Conservation (phyloP, 2,329 filamentous ascomycete species). For the Xylaria sp. region DNA sequence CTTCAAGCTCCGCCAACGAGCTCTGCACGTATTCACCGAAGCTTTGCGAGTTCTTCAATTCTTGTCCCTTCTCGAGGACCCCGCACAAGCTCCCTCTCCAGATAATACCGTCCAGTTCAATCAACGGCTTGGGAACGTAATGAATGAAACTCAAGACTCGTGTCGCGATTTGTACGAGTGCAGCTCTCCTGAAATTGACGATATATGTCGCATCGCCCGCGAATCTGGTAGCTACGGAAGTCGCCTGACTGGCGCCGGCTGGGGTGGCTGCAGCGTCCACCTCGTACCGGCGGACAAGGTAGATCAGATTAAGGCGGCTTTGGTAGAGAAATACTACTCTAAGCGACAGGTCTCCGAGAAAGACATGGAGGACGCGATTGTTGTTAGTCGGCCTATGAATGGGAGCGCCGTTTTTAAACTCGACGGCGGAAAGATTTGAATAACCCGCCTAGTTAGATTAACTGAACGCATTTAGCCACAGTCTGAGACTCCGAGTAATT, state of each 20-base stretch:
- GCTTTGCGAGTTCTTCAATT: slow-evolving; percentile 87
- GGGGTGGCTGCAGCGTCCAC: slow-evolving; percentile 97
- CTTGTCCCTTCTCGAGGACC: slow-evolving; percentile 76
- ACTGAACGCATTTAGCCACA: background rate
- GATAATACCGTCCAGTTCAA: slow-evolving; percentile 71
- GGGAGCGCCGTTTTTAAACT: slow-evolving; percentile 67
- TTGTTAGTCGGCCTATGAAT: slow-evolving; percentile 87
- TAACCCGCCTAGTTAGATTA: background rate
- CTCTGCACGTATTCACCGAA: slow-evolving; percentile 90
- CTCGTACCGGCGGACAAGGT: slow-evolving; percentile 87
- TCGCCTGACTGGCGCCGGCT: slow-evolving; percentile 90
- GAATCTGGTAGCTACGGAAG: slow-evolving; percentile 84
- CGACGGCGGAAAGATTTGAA: slow-evolving; percentile 47
- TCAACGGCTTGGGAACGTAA: slow-evolving; percentile 76
- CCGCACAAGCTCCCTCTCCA: slow-evolving; percentile 53
- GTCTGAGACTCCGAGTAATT: background rate
- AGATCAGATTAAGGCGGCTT: slow-evolving; percentile 77
- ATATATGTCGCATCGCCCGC: slow-evolving; percentile 82
- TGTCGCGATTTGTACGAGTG: slow-evolving; percentile 91
- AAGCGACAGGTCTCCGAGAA: slow-evolving; percentile 73
- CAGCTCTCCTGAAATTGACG: slow-evolving; percentile 90
- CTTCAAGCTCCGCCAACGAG: slow-evolving; percentile 88
- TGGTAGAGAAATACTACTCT: slow-evolving; percentile 84
- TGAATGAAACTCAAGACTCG: slow-evolving; percentile 90
- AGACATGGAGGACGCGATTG: slow-evolving; percentile 80